Percentiles rank a stretch among this genome's conserved stretches.
phyloP scores from a whole-genome alignment of 345 rosid species.

The Brassica napus region Da-Ae NC_063436.1:5225501-5226000 shows the following conservation, averaged over 20 bases:
- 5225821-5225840: constrained; percentile 97
- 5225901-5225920: constrained; percentile 63
- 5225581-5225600: constrained; percentile 60
- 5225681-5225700: constrained; percentile 73
- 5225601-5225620: constrained; percentile 90
- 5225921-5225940: constrained; percentile 62
- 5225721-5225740: constrained; percentile 65
- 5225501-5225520: constrained; percentile 80
- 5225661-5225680: constrained; percentile 92
- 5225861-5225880: constrained; percentile 84
- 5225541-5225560: constrained; percentile 80
- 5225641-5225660: constrained; percentile 86
- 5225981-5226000: constrained; percentile 84
- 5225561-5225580: constrained; percentile 74
- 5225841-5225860: constrained; percentile 92
- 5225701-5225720: constrained; percentile 61
- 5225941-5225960: constrained; percentile 75
- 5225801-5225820: constrained; percentile 84
- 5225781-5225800: constrained; percentile 72
- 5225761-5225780: constrained; percentile 74
- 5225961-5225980: constrained; percentile 95
- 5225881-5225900: constrained; percentile 84
- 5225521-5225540: constrained; percentile 85
- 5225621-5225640: constrained; percentile 78
- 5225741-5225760: constrained; percentile 77